Conservation (phyloP, 768 basidiomycete species). For the Grammothele lineata region DNA sequence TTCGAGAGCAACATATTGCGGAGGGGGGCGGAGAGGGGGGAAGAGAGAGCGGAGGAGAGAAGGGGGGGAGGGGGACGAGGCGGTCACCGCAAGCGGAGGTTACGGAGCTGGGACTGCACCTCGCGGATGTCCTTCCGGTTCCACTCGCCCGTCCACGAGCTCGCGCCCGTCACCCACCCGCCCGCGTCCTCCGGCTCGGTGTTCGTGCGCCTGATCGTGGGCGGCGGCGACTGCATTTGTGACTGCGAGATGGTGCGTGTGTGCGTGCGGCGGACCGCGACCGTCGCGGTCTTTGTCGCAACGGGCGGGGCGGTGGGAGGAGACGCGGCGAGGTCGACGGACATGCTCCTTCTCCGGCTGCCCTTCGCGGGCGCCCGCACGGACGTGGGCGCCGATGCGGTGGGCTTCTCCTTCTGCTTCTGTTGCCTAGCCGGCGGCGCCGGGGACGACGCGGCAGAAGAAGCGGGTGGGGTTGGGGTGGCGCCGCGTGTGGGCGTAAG, state of each 20-base stretch:
- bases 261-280: background rate
- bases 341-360: slow-evolving; percentile 14
- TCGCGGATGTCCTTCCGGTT: slow-evolving; percentile 35
- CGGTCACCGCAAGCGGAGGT: slow-evolving; percentile 12
- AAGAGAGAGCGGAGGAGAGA: no score
- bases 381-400: background rate
- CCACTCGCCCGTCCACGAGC: slow-evolving; percentile 38
- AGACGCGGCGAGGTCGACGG: slow-evolving; percentile 10
- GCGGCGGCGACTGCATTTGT: background rate
- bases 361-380: background rate
- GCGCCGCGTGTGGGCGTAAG: background rate
- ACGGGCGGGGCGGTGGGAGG: background rate
- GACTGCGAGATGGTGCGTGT: background rate
- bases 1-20: no score
- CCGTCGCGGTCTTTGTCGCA: no score
- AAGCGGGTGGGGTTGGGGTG: no score
- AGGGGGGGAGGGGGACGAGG: no score
- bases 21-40: no score
- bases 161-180: slow-evolving; percentile 20
- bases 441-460: background rate
- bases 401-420: no score
- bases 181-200: slow-evolving; percentile 10
- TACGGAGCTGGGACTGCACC: slow-evolving; percentile 35
- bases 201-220: background rate
- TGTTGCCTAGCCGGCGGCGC: background rate